Evolutionary conservation across 768 basidiomycete genomes (phyloP).

Genomic region (Lentinula detonsa): DNA sequence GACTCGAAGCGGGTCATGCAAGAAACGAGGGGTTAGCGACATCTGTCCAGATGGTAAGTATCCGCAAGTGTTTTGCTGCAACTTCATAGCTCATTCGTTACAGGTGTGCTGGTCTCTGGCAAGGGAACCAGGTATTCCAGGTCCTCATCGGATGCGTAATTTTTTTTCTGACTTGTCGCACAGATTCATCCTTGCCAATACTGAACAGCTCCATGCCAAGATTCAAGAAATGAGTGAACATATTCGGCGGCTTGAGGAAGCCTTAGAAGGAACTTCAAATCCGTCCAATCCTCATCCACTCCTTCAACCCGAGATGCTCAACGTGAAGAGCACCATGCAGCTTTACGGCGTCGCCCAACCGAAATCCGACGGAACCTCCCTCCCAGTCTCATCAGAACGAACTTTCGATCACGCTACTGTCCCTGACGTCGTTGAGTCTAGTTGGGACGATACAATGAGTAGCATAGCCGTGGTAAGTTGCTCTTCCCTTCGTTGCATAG

Average conservation of each 20-base stretch:
- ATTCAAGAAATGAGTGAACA: constrained; percentile 65
- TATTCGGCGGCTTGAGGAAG: constrained; percentile 57
- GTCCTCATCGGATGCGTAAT: constrained; percentile 4
- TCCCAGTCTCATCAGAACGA: background rate
- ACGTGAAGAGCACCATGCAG: constrained; percentile 52
- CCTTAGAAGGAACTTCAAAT: constrained; percentile 29
- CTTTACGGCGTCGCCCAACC: constrained; percentile 33
- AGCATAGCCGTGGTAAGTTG: background rate
- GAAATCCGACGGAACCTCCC: background rate
- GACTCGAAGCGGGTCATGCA: constrained; percentile 13
- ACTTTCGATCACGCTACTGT: background rate
- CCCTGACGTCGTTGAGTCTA: background rate
- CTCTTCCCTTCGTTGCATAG: constrained; percentile 7
- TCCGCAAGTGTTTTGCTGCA: background rate
- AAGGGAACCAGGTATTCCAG: constrained; percentile 46
- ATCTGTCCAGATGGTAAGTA: constrained; percentile 59
- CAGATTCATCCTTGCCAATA: constrained; percentile 59
- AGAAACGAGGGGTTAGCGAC: constrained; percentile 61
- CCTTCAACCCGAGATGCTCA: constrained; percentile 39
- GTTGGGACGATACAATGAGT: background rate
- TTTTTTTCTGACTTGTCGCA: background rate
- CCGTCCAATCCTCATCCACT: constrained; percentile 51
- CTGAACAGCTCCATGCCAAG: constrained; percentile 58
- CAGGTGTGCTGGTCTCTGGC: constrained; percentile 60
- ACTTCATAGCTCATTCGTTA: background rate